phyloP scores from a whole-genome alignment of 768 basidiomycete species.

The Candolleomyces eurysporus region DNA sequence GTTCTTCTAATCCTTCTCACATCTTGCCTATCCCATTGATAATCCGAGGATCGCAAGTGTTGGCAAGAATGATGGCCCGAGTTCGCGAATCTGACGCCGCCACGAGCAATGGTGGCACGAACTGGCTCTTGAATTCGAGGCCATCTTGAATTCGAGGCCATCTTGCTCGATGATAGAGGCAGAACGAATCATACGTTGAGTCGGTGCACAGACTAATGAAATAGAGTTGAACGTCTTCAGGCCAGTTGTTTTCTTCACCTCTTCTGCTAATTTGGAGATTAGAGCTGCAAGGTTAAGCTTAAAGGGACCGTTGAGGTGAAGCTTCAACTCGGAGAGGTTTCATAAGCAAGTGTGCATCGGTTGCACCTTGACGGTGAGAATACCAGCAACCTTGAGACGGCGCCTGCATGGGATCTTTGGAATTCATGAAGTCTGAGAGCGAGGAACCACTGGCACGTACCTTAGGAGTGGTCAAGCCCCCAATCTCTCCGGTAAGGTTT shows the following conservation, averaged over 20 bases:
- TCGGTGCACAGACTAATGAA: conserved; percentile 99
- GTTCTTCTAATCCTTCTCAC: too few species aligned
- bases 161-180: conserved; percentile 91
- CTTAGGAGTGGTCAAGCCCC: conserved; percentile 99
- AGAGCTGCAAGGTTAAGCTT: conserved; percentile 99
- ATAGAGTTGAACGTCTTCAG: conserved; percentile 92
- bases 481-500: conserved; percentile 92
- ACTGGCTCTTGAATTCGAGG: conserved; percentile 96
- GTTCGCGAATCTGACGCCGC: conserved; percentile 90
- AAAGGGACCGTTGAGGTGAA: conserved; percentile 99
- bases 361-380: too few species aligned
- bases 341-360: too few species aligned
- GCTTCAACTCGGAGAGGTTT: conserved; percentile 94
- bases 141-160: conserved; percentile 77
- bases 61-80: conserved; percentile 96
- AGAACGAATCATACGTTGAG: conserved; percentile 97
- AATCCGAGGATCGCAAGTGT: conserved; percentile 98
- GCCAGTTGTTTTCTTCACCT: conserved; percentile 96
- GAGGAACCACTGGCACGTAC: conserved; percentile 41
- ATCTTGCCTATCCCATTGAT: conserved; percentile 99
- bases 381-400: too few species aligned
- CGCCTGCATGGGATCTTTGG: too few species aligned
- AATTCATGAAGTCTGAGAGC: conserved; percentile 3
- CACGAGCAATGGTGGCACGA: conserved; percentile 95
- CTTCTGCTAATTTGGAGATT: conserved; percentile 90